A percentile compares a stretch with the other conserved stretches of the same genome.
phyloP scores from a whole-genome alignment of 306 rosid species.

The Vigna unguiculata region DNA sequence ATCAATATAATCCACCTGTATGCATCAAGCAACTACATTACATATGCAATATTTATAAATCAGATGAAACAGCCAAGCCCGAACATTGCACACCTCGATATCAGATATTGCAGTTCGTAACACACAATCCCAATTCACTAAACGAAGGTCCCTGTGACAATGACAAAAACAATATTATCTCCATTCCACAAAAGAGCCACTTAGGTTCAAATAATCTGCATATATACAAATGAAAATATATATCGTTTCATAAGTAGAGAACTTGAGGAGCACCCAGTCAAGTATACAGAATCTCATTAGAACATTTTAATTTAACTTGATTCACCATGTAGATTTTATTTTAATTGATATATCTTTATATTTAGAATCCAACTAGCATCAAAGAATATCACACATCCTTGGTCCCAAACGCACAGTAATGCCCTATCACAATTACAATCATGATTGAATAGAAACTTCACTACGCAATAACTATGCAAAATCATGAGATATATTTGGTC shows the following conservation, averaged over 20 bases:
- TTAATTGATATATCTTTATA: neutral
- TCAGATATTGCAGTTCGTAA: slow-evolving; percentile 95
- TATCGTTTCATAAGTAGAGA: slow-evolving; percentile 18
- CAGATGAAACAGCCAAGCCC: slow-evolving; percentile 13
- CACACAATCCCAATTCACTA: slow-evolving; percentile 95
- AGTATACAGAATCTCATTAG: slow-evolving; percentile 21
- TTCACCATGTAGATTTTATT: neutral
- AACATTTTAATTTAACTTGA: neutral
- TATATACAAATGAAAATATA: neutral
- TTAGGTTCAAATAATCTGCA: slow-evolving; percentile 1
- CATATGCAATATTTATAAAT: slow-evolving; percentile 17
- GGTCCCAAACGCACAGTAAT: neutral
- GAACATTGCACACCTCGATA: slow-evolving; percentile 70
- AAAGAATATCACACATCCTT: neutral
- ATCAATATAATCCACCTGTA: slow-evolving; percentile 91
- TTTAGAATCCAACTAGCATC: slow-evolving; percentile 3
- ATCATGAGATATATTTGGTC: neutral
- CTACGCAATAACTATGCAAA: neutral
- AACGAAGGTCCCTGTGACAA: slow-evolving; percentile 79
- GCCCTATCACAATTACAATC: neutral
- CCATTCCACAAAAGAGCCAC: slow-evolving; percentile 4
- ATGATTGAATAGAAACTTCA: neutral
- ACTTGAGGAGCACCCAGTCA: slow-evolving; percentile 17
- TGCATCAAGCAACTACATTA: slow-evolving; percentile 34
- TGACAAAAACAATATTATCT: slow-evolving; percentile 18